These are phyloP conservation scores for Tylopilus intermedius DNA, from an alignment of 768 basidiomycete species.

Conservation along the genomic window DNA sequence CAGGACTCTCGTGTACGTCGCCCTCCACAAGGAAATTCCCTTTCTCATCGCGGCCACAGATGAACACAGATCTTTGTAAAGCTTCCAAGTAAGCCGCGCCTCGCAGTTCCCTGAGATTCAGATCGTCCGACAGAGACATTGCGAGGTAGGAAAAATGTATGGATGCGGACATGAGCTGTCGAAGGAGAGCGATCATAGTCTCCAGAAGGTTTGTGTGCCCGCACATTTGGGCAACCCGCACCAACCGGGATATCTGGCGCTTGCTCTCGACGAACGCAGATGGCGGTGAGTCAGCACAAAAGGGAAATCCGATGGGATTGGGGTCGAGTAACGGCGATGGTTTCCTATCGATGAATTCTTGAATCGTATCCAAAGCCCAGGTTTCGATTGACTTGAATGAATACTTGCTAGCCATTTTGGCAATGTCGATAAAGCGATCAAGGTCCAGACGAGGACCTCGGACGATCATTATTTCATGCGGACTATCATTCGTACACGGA, in stretches of 20 bases:
- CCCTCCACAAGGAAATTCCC: constrained; percentile 25
- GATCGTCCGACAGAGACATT: constrained; percentile 69
- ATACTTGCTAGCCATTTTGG: constrained; percentile 67
- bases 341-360: constrained; percentile 58
- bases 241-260: constrained; percentile 52
- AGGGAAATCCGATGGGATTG: constrained; percentile 31
- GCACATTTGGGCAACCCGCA: constrained; percentile 65
- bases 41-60: constrained; percentile 12
- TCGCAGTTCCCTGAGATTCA: constrained; percentile 53
- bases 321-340: constrained; percentile 47
- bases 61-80: constrained; percentile 53
- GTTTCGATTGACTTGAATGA: constrained; percentile 68
- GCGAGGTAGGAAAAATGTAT: constrained; percentile 67
- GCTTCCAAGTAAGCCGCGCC: constrained; percentile 70
- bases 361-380: constrained; percentile 72
- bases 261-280: constrained; percentile 37
- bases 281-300: constrained; percentile 25
- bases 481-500: constrained; percentile 35
- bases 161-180: constrained; percentile 57
- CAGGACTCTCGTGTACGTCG: constrained; percentile 29
- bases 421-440: constrained; percentile 53
- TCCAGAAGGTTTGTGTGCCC: constrained; percentile 54
- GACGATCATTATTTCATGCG: constrained; percentile 52
- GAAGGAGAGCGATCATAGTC: constrained; percentile 55
- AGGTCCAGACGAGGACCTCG: constrained; percentile 49